Evolutionary conservation across 2,329 filamentous ascomycete species (phyloP).

Genomic region (Trichoderma atroviride): DNA sequence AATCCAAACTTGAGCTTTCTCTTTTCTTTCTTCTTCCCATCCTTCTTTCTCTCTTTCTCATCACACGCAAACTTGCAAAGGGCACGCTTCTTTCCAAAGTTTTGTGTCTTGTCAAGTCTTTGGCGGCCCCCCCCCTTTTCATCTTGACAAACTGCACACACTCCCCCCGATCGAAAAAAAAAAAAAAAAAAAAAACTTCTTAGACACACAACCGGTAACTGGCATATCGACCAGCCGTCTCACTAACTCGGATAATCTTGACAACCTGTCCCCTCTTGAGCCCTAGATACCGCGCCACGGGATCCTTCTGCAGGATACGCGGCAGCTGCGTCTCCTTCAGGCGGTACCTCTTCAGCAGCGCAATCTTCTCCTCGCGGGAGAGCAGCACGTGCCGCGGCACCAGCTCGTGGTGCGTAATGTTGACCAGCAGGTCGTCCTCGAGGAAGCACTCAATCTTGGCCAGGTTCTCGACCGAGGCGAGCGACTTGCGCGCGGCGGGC

Average conservation of each 20-base stretch:
- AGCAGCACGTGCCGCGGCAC: conserved; percentile 92
- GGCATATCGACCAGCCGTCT: conserved; percentile 94
- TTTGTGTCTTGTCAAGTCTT: neutral
- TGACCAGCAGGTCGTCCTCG: conserved; percentile 93
- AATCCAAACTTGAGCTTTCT: neutral
- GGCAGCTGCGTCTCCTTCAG: conserved; percentile 98
- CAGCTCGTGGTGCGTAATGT: conserved; percentile 96
- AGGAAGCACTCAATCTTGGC: conserved; percentile 92
- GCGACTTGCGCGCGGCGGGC: conserved; percentile 82
- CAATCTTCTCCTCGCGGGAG: conserved; percentile 84
- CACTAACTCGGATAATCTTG: conserved; percentile 94
- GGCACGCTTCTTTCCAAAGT: neutral
- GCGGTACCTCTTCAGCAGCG: conserved; percentile 84
- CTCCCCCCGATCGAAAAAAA: neutral
- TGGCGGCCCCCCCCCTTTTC: neutral
- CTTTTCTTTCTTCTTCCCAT: neutral
- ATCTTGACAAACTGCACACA: neutral
- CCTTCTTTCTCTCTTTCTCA: neutral
- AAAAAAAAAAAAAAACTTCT: too few relatives aligned
- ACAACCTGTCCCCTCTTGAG: conserved; percentile 91
- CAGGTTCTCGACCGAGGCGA: conserved; percentile 73
- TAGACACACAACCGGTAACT: conserved; percentile 79
- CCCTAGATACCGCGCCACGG: conserved; percentile 88
- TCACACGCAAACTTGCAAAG: neutral
- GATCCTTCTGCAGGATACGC: conserved; percentile 86